These are phyloP conservation scores for Coffea humblotiana DNA, from an alignment of 305 asterid species.

Conservation along the genomic window DNA sequence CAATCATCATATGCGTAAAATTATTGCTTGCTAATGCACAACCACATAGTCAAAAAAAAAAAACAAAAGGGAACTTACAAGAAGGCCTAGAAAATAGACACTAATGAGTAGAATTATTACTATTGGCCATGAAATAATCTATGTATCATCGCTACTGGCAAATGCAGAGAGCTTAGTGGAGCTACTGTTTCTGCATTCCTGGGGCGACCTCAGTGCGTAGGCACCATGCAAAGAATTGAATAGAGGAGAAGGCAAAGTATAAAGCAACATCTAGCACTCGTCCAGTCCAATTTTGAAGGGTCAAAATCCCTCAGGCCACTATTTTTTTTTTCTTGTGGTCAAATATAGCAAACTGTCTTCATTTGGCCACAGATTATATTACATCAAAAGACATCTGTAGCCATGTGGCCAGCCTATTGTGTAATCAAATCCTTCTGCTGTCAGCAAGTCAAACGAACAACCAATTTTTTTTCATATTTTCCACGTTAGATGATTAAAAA, in stretches of 20 bases:
- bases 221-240: too few relatives aligned
- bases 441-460: not conserved
- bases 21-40: not conserved
- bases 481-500: not conserved
- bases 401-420: not conserved
- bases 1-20: not conserved
- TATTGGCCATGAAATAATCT: not conserved
- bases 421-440: not conserved
- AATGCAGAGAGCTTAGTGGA: not conserved
- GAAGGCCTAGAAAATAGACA: not conserved
- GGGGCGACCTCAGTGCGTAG: not conserved
- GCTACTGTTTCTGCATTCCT: not conserved
- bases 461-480: not conserved
- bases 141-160: not conserved
- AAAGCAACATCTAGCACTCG: not conserved
- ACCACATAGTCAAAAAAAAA: too few relatives aligned
- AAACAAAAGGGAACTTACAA: not conserved
- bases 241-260: not conserved
- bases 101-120: not conserved
- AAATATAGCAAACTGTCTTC: not conserved
- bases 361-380: not conserved
- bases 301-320: not conserved
- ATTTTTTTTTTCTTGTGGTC: not conserved
- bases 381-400: not conserved
- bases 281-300: conserved; percentile 1